Percentiles rank a stretch among this genome's conserved stretches.
Conservation (phyloP, 2,329 filamentous ascomycete species). For the Pseudogymnoascus sp. region DNA sequence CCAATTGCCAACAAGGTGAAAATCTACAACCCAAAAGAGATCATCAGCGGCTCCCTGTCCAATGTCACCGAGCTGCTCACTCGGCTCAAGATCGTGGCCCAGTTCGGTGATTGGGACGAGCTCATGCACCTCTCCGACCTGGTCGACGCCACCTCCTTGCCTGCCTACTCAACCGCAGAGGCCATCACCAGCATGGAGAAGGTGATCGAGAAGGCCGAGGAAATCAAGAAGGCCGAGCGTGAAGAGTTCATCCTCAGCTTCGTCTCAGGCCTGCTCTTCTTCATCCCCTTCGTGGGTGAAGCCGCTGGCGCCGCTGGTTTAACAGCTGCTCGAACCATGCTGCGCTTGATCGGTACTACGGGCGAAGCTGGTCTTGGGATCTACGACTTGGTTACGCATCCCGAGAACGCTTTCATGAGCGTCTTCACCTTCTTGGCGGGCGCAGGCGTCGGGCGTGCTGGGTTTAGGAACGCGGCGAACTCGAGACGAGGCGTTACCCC, state of each 20-base stretch:
- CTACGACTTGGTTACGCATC: not conserved
- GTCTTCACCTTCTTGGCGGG: not conserved
- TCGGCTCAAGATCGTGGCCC: not conserved
- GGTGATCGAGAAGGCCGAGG: constrained; percentile 32
- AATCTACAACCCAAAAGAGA: not conserved
- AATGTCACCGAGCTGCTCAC: not conserved
- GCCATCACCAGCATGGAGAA: constrained; percentile 12
- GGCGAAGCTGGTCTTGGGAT: not conserved
- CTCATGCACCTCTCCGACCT: not conserved
- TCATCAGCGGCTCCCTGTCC: not conserved
- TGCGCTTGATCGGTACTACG: not conserved
- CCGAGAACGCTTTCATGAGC: not conserved
- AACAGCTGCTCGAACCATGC: not conserved
- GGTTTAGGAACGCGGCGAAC: not conserved
- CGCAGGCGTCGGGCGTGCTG: not conserved
- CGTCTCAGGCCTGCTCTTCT: constrained; percentile 32
- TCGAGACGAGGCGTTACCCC: not conserved
- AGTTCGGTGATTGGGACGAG: not conserved
- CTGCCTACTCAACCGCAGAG: not conserved
- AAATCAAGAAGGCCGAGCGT: constrained; percentile 50
- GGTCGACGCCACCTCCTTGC: not conserved
- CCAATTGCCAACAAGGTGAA: not conserved
- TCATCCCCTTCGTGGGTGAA: not conserved
- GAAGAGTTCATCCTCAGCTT: constrained; percentile 48
- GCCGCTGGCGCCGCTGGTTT: too few species aligned